Base-by-base conservation (phyloP, 148 eudicot genomes). In the Chenopodium formosanum region DNA sequence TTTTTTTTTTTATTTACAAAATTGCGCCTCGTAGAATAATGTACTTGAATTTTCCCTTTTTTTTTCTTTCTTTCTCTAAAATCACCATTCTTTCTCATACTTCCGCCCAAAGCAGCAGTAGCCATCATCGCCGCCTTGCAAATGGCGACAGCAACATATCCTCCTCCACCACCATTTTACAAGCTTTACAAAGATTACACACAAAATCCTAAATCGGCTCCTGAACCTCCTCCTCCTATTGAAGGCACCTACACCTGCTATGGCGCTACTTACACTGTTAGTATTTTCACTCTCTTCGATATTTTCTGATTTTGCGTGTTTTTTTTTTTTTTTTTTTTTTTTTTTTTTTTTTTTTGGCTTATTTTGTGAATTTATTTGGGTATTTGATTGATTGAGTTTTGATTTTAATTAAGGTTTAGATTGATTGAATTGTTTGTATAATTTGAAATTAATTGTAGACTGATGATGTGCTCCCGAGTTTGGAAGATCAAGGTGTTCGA, bases 111-210 rank as follows among this genome's bases (percentile, higher is more conserved):
- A 40, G 44, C 44, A 6, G 8, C 44, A 40, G 44, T 7, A 5
- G 44, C 44, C 44, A 40, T 40, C 44, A 40, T 40, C 44, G 44
- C 44, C 44, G 44, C 44, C 44, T 40, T 40, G 44, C 60, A 58
- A 60, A 92, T 92, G 95, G 91, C 95, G 70, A 93, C 98, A 19
- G 94, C 98, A 37, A 90, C 97, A 0, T 95, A 93, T 72, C 97
- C 98, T 16, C 98, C 98, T 62, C 98, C 97, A 29, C 98, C 97
- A 20, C 97, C 96, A 4, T 95, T 78, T 56, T 93, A 95, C 92
- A 93, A 75, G 85, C 86, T 95, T 4, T 95, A 95, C 90, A 93
- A 93, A 80, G 90, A 95, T 27, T 93, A 91, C 74, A 56, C 77
- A 47, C 50, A 88, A 81, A 82, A 92, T 85, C 96, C 96, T 60